These are phyloP conservation scores for Mycena sanguinolenta DNA, from an alignment of 768 basidiomycete genomes.

Conservation along the genomic window DNA sequence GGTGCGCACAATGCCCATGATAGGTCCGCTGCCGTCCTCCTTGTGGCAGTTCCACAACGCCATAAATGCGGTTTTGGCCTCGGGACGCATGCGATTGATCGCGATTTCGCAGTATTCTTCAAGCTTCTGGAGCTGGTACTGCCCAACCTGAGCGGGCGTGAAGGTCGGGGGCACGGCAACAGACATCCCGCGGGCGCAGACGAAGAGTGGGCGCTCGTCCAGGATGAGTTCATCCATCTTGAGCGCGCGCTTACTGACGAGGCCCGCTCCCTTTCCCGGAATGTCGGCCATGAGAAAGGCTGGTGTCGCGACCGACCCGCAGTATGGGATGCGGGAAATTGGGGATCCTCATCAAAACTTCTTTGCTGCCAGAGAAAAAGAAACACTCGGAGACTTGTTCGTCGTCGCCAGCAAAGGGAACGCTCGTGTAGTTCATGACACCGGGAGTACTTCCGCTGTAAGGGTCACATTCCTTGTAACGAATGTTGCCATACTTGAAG, in stretches of 20 bases:
- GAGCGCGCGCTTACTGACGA: conserved; percentile 48
- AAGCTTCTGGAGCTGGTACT: conserved; percentile 30
- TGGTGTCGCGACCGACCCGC: conserved; percentile 7
- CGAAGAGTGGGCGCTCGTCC: conserved; percentile 53
- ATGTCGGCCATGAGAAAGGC: conserved; percentile 30
- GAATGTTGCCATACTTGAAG: neutral
- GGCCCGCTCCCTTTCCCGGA: conserved; percentile 44
- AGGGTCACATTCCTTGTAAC: neutral
- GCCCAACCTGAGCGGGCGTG: neutral
- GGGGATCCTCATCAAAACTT: conserved; percentile 24
- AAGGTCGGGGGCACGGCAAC: neutral
- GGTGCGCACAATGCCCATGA: conserved; percentile 50
- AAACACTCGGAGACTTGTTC: conserved; percentile 28
- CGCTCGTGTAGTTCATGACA: conserved; percentile 15
- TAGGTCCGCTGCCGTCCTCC: conserved; percentile 50
- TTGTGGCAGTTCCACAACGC: conserved; percentile 47
- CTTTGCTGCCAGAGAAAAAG: conserved; percentile 26
- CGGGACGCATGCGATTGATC: conserved; percentile 43
- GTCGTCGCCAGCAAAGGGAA: conserved; percentile 4
- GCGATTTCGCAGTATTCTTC: conserved; percentile 40
- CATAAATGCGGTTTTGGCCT: conserved; percentile 46
- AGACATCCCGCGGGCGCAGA: conserved; percentile 38
- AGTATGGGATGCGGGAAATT: conserved; percentile 36
- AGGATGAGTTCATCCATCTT: conserved; percentile 49
- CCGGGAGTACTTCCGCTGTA: neutral